Conservation (phyloP, 2,329 filamentous ascomycete genomes). For the Colletotrichum falcatum region DNA sequence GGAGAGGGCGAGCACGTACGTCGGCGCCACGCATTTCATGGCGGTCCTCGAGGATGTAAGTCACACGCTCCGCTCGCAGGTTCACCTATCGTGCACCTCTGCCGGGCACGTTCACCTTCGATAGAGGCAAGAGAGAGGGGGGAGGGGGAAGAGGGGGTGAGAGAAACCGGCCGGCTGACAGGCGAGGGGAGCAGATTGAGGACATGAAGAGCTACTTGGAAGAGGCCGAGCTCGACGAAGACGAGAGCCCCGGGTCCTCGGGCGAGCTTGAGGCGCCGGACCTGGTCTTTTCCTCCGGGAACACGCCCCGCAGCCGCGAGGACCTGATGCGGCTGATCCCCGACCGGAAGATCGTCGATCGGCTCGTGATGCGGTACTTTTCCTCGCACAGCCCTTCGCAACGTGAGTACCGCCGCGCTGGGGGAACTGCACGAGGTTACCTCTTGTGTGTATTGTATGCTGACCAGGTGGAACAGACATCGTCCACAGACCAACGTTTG, state of each 20-base stretch:
- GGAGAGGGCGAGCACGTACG: constrained; percentile 61
- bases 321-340: constrained; percentile 64
- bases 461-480: constrained; percentile 56
- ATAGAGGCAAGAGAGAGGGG: not conserved
- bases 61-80: constrained; percentile 16
- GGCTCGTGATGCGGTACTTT: constrained; percentile 66
- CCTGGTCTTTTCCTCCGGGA: constrained; percentile 56
- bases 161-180: constrained; percentile 35
- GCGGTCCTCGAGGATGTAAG: constrained; percentile 71
- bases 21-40: constrained; percentile 71
- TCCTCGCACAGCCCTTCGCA: constrained; percentile 64
- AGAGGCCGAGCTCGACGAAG: constrained; percentile 54
- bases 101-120: not conserved
- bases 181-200: constrained; percentile 60
- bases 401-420: constrained; percentile 51
- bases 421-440: not conserved
- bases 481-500: constrained; percentile 65
- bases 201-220: constrained; percentile 70
- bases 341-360: constrained; percentile 59
- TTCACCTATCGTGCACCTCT: not conserved
- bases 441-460: constrained; percentile 35
- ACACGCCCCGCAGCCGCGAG: constrained; percentile 54
- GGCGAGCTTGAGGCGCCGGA: constrained; percentile 56
- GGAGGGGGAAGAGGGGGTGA: too few species aligned
- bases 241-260: constrained; percentile 49